phyloP scores from a whole-genome alignment of 768 basidiomycete species.

The Russula olivacea region DNA sequence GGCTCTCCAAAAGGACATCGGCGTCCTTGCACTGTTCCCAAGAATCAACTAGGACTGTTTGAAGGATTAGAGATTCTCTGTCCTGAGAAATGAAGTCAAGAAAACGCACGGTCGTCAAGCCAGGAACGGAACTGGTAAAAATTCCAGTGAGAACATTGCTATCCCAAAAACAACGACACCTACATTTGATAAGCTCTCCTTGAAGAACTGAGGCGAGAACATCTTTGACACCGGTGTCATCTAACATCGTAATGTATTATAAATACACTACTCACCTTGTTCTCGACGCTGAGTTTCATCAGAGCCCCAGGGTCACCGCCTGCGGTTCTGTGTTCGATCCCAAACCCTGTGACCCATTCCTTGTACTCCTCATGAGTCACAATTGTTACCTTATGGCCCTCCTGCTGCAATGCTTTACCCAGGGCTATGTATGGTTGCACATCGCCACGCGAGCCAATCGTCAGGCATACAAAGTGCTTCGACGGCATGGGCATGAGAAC shows the following conservation, averaged over 20 bases:
- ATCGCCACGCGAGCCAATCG: slow-evolving; percentile 57
- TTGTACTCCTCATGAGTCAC: slow-evolving; percentile 47
- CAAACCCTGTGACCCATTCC: slow-evolving; percentile 54
- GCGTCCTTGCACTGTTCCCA: slow-evolving; percentile 61
- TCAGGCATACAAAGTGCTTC: slow-evolving; percentile 56
- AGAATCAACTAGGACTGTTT: slow-evolving; percentile 50
- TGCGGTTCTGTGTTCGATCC: slow-evolving; percentile 52
- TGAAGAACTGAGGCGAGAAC: slow-evolving; percentile 71
- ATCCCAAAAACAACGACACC: slow-evolving; percentile 22
- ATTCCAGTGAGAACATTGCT: neutral
- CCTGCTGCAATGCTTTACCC: slow-evolving; percentile 35
- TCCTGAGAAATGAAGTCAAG: neutral
- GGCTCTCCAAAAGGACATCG: slow-evolving; percentile 60
- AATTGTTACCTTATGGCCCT: slow-evolving; percentile 44
- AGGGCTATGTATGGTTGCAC: slow-evolving; percentile 48
- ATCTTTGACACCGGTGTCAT: slow-evolving; percentile 40
- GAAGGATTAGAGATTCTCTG: neutral
- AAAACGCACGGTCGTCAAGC: slow-evolving; percentile 53
- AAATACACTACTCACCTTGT: slow-evolving; percentile 32
- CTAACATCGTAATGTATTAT: neutral
- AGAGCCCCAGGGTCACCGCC: slow-evolving; percentile 65
- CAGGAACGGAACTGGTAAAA: slow-evolving; percentile 50
- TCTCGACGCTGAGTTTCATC: slow-evolving; percentile 56
- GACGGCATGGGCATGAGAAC: slow-evolving; percentile 32
- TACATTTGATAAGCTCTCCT: slow-evolving; percentile 50